Evolutionary conservation across 2,329 filamentous ascomycete genomes (phyloP).

Genomic region (Hypoxylon sp.): DNA sequence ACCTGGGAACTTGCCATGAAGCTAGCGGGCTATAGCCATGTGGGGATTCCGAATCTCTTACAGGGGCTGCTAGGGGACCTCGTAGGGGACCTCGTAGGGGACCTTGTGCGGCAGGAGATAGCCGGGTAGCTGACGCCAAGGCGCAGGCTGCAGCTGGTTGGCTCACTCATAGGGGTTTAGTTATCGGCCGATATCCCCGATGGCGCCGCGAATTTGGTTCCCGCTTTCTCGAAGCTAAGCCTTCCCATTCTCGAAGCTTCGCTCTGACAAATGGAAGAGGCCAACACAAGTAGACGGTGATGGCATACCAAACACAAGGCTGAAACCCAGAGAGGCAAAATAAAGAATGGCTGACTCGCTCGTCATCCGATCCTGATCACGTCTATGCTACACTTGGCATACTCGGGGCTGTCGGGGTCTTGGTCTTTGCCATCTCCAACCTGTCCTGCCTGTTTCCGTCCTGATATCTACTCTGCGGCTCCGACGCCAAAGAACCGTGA

Average conservation of each 20-base stretch:
- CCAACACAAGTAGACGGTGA: too few species aligned
- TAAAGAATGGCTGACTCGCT: neutral
- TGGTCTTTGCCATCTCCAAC: too few species aligned
- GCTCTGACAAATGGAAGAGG: conserved; percentile 7
- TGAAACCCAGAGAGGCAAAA: neutral
- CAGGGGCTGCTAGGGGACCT: too few species aligned
- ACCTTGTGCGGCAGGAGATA: too few species aligned
- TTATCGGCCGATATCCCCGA: neutral
- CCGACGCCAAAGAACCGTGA: neutral
- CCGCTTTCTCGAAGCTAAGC: too few species aligned
- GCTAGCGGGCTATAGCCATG: too few species aligned
- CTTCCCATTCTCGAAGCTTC: conserved; percentile 18
- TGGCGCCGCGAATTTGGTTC: neutral
- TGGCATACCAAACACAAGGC: too few species aligned
- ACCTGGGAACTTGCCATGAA: too few species aligned
- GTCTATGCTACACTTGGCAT: neutral
- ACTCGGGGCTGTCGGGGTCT: too few species aligned
- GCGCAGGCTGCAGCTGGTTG: neutral
- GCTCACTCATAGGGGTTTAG: neutral
- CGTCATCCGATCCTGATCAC: neutral
- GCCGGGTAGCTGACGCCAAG: too few species aligned
- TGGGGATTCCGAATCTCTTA: too few species aligned
- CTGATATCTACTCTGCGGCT: neutral
- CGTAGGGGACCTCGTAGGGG: too few species aligned
- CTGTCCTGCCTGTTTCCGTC: neutral